Evolutionary conservation across 2,329 filamentous ascomycete genomes (phyloP).

Genomic region (Fusarium sp.): DNA sequence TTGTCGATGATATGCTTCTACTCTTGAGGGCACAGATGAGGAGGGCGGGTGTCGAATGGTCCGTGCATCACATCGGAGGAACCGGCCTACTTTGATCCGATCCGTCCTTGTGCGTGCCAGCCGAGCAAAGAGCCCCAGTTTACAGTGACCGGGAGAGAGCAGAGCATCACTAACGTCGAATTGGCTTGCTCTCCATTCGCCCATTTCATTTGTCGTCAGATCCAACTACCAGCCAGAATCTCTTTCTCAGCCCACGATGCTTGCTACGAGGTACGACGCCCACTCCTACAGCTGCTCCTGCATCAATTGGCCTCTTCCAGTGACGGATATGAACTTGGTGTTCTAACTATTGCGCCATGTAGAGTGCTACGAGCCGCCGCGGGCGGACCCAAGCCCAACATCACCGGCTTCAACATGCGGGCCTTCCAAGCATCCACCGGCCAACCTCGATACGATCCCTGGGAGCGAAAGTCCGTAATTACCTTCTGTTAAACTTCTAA

Average conservation of each 20-base stretch:
- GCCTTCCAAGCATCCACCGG: conserved; percentile 82
- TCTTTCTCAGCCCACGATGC: conserved; percentile 53
- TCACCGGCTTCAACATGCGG: conserved; percentile 93
- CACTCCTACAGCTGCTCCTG: neutral
- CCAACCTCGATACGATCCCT: conserved; percentile 75
- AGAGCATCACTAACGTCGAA: conserved; percentile 43
- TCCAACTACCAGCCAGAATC: conserved; percentile 46
- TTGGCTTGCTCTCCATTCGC: conserved; percentile 52
- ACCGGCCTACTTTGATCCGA: conserved; percentile 48
- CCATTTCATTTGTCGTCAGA: conserved; percentile 51
- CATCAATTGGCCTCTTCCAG: conserved; percentile 24
- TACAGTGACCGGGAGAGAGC: conserved; percentile 22
- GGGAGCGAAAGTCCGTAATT: conserved; percentile 73
- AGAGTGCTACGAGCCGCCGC: conserved; percentile 67
- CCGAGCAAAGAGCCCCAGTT: conserved; percentile 22
- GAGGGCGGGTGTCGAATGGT: conserved; percentile 38
- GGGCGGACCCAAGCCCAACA: conserved; percentile 74
- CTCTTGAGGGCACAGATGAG: conserved; percentile 40
- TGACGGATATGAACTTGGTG: conserved; percentile 9
- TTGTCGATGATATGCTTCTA: conserved; percentile 35
- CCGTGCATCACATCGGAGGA: conserved; percentile 45
- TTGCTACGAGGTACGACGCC: conserved; percentile 57
- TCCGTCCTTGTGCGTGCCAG: conserved; percentile 1
- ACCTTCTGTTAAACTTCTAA: neutral
- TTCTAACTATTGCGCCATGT: conserved; percentile 37